A percentile compares a stretch with the other conserved stretches of the same genome.
Conservation (phyloP, 495 filamentous ascomycete species). For the Lasiosphaeria ovina region DNA sequence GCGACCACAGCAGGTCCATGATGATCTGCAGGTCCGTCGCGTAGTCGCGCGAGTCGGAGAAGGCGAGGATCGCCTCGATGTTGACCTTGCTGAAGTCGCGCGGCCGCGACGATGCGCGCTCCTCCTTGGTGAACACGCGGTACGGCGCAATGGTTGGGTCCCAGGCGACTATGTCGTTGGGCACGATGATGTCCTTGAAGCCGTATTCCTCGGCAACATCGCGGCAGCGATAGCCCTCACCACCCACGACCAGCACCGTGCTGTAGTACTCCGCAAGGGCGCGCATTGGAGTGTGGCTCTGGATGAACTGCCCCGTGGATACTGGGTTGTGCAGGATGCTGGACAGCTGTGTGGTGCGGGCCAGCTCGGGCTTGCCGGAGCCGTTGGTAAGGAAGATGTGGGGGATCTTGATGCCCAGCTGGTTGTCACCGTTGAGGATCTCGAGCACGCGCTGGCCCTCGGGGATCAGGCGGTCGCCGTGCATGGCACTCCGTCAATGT, state of each 20-base stretch:
- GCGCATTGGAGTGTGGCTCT: slow-evolving; percentile 65
- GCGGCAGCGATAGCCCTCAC: slow-evolving; percentile 63
- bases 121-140: slow-evolving; percentile 58
- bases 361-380: slow-evolving; percentile 60
- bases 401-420: slow-evolving; percentile 68
- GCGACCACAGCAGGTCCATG: slow-evolving; percentile 74
- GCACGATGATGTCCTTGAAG: slow-evolving; percentile 63
- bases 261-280: slow-evolving; percentile 65
- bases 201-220: slow-evolving; percentile 65
- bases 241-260: slow-evolving; percentile 64
- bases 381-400: slow-evolving; percentile 71
- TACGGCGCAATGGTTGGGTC: slow-evolving; percentile 62
- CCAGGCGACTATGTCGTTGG: slow-evolving; percentile 65
- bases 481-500: slow-evolving; percentile 68
- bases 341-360: slow-evolving; percentile 56
- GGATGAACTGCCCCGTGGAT: slow-evolving; percentile 64
- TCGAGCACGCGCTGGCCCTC: slow-evolving; percentile 57
- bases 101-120: slow-evolving; percentile 56
- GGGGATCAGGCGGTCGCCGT: slow-evolving; percentile 62
- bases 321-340: slow-evolving; percentile 58
- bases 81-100: slow-evolving; percentile 65
- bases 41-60: slow-evolving; percentile 81
- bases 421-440: slow-evolving; percentile 65
- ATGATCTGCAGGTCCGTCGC: slow-evolving; percentile 83
- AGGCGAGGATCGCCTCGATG: slow-evolving; percentile 80